These are phyloP conservation scores for apple (Malus domestica) DNA, from an alignment of 306 rosid species.

Conservation along the genomic window ASM211411v1 NC_041801.1:3711001-3711500, in stretches of 20 bases:
- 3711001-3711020: slow-evolving; percentile 38
- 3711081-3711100: background rate
- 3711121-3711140: background rate
- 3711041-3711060: slow-evolving; percentile 73
- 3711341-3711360: slow-evolving; percentile 91
- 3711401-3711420: slow-evolving; percentile 72
- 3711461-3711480: background rate
- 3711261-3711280: background rate
- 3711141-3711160: background rate
- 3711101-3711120: slow-evolving; percentile 7
- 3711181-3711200: slow-evolving; percentile 77
- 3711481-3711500: background rate
- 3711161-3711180: slow-evolving; percentile 50
- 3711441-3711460: slow-evolving; percentile 45
- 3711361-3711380: slow-evolving; percentile 86
- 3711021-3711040: slow-evolving; percentile 66
- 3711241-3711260: slow-evolving; percentile 57
- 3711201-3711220: slow-evolving; percentile 75
- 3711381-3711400: slow-evolving; percentile 65
- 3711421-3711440: slow-evolving; percentile 61
- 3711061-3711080: slow-evolving; percentile 57
- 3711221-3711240: slow-evolving; percentile 89
- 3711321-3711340: slow-evolving; percentile 2
- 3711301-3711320: background rate
- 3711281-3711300: background rate